These are phyloP conservation scores for Knufia petricola DNA, from an alignment of 2,329 filamentous ascomycete species.

Conservation along the genomic window DNA sequence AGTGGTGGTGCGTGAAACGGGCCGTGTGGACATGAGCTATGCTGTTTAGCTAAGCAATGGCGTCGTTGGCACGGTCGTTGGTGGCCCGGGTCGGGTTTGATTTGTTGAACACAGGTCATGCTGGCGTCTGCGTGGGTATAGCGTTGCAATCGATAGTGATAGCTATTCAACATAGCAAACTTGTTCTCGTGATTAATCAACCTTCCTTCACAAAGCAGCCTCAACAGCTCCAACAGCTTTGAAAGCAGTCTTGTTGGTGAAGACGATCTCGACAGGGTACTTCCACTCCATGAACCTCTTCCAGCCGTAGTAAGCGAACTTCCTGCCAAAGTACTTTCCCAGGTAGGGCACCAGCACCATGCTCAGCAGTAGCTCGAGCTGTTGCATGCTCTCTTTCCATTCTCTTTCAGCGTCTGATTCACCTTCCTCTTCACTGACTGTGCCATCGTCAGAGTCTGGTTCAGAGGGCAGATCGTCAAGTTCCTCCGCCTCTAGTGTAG, in stretches of 20 bases:
- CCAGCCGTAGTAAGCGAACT: slow-evolving; percentile 96
- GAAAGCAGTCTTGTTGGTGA: slow-evolving; percentile 53
- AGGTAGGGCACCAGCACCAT: slow-evolving; percentile 92
- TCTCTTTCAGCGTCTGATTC: slow-evolving; percentile 83
- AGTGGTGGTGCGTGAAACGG: too few species aligned
- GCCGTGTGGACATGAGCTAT: too few species aligned
- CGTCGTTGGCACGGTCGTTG: too few species aligned
- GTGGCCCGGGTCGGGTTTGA: too few species aligned
- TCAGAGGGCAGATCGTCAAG: slow-evolving; percentile 37
- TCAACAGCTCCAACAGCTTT: slow-evolving; percentile 54
- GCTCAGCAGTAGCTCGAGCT: slow-evolving; percentile 81
- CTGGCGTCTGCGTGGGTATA: too few species aligned
- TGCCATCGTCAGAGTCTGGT: slow-evolving; percentile 41
- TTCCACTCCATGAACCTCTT: slow-evolving; percentile 90
- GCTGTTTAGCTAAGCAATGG: too few species aligned
- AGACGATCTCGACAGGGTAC: slow-evolving; percentile 66
- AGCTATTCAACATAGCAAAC: slow-evolving; percentile 5
- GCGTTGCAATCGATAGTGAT: too few species aligned
- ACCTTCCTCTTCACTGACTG: slow-evolving; percentile 47
- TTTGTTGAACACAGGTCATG: too few species aligned
- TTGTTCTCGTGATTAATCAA: neutral
- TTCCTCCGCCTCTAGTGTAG: slow-evolving; percentile 30
- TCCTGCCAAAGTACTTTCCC: slow-evolving; percentile 89
- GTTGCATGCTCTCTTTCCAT: slow-evolving; percentile 89
- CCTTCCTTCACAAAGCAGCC: slow-evolving; percentile 40